Percentiles rank a stretch among this genome's conserved stretches.
These are phyloP conservation scores for Vigna trinervia DNA, from an alignment of 306 rosid species.

Conservation along the genomic window DNA sequence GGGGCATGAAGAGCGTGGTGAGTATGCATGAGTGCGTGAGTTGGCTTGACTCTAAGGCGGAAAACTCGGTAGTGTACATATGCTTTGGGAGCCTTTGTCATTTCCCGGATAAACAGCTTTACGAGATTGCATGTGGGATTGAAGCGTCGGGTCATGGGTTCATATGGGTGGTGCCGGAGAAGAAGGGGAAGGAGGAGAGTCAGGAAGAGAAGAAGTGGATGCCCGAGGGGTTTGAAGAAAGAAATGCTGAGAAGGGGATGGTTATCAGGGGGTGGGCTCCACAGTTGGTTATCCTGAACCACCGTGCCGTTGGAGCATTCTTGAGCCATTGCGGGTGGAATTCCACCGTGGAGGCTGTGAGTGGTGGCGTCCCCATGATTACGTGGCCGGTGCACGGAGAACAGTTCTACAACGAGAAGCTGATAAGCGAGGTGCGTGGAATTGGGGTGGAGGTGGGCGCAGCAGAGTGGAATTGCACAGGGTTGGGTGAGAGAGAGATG, in stretches of 20 bases:
- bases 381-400: constrained; percentile 47
- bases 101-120: constrained; percentile 38
- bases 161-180: constrained; percentile 52
- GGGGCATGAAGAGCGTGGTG: constrained; percentile 38
- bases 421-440: constrained; percentile 40
- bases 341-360: constrained; percentile 26
- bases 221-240: constrained; percentile 44
- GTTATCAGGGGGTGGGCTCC: constrained; percentile 50
- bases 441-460: constrained; percentile 53
- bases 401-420: constrained; percentile 49
- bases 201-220: constrained; percentile 48
- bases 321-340: constrained; percentile 51
- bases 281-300: constrained; percentile 31
- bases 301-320: constrained; percentile 36
- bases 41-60: constrained; percentile 45
- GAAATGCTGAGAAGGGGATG: constrained; percentile 31
- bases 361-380: constrained; percentile 44
- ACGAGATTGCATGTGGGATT: constrained; percentile 45
- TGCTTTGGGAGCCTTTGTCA: constrained; percentile 43
- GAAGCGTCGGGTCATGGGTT: constrained; percentile 34
- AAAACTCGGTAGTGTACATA: constrained; percentile 43
- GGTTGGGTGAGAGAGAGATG: constrained; percentile 4
- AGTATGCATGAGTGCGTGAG: constrained; percentile 24
- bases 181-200: constrained; percentile 36
- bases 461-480: constrained; percentile 1